Conservation (phyloP, 140 eudicot genomes). For the Anethum foeniculum region DNA sequence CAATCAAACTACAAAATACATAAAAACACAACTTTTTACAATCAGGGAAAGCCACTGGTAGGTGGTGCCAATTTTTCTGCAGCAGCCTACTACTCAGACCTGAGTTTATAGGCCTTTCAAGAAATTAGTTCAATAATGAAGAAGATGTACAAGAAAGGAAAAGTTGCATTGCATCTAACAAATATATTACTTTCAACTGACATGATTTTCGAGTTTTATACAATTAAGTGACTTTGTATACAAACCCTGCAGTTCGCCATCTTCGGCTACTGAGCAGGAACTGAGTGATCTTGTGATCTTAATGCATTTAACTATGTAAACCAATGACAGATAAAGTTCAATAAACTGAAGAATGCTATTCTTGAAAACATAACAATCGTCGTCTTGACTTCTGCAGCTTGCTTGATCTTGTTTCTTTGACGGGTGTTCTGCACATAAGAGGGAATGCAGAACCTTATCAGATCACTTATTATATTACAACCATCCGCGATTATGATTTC, state of each 20-base stretch:
- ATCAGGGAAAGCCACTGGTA: background rate
- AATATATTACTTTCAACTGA: background rate
- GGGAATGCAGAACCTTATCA: background rate
- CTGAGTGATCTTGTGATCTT: constrained; percentile 12
- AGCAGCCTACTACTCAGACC: background rate
- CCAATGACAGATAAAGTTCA: background rate
- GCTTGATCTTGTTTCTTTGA: constrained; percentile 9
- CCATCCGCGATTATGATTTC: too few species aligned
- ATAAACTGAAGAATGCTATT: background rate
- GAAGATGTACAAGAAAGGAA: background rate
- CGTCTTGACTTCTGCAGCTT: constrained; percentile 8
- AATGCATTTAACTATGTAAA: background rate
- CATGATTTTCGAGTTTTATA: background rate
- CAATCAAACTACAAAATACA: too few species aligned
- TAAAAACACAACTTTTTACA: too few species aligned
- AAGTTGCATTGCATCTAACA: background rate
- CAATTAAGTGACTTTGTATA: background rate
- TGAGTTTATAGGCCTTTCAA: background rate
- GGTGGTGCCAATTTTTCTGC: background rate
- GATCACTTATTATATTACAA: background rate
- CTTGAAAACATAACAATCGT: background rate
- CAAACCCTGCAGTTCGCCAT: constrained; percentile 10
- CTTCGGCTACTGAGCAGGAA: constrained; percentile 14
- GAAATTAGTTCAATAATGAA: background rate
- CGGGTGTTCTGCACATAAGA: constrained; percentile 15